Base-by-base conservation (phyloP, 2,329 filamentous ascomycete genomes). In the Eurotiales sp. region DNA sequence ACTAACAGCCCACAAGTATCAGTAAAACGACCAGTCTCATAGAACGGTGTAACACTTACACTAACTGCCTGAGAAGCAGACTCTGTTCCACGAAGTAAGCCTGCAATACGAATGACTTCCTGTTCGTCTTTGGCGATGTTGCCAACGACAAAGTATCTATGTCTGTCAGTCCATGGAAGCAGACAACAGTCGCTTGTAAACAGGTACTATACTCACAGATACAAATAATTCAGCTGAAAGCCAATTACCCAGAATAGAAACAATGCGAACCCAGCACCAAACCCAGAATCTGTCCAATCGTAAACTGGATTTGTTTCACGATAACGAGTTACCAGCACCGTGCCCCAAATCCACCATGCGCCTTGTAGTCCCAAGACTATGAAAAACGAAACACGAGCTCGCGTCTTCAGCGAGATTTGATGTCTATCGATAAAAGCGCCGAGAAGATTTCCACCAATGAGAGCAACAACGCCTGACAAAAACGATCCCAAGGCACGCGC, bases 151-250 rank as follows among this genome's bases (percentile, higher is more conserved):
- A 89, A 89, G 69, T 88, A 88, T 10, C 80, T 83, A 40, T 3
- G 2, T 49, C 49, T 25, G 45, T 50, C 12, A 25, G 8, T 4
- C n/a, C n/a, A n/a, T n/a, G n/a, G n/a, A n/a, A n/a, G n/a, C n/a
- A n/a, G n/a, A n/a, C n/a, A n/a, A n/a, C n/a, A n/a, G n/a, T n/a
- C n/a, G n/a, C n/a, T n/a, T n/a, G n/a, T n/a, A n/a, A n/a, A n/a
- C n/a, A n/a, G n/a, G n/a, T n/a, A n/a, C n/a, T n/a, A n/a, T n/a
- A 68, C 78, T 66, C 61, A 84, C 74, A 88, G 67, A 63, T 83
- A 88, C 56, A 88, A 75, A 62, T 90, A 90, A 64, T 89, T 89
- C 7, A 88, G 58, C 67, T 89, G 86, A 59, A 89, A 89, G 0
- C 83, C 81, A 10, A 81, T 68, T 0, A 83, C 82, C 58, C 87